Evolutionary conservation across 352 stramenopile species (phyloP), one percentile per base, ranked within the genome.

Genomic region (Globisporangium nagaii): DNA sequence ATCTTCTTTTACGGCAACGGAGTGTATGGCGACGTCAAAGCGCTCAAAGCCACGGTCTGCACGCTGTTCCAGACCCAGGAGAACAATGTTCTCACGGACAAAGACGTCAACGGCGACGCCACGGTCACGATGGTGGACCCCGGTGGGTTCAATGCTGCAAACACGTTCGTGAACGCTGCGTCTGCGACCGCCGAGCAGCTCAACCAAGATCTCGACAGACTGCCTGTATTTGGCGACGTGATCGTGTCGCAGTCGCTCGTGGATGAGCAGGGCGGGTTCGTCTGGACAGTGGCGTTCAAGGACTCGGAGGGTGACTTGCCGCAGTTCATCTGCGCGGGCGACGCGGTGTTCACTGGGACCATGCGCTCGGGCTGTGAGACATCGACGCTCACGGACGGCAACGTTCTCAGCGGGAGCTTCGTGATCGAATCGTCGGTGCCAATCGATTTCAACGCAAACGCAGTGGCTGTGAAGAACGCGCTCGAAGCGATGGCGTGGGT

Each of bases 1-100:
- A 65, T 93, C 17, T 90, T 90, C 53, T 93, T 93, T 36, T 79
- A 86, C 34, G 84, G 81, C 3, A 90, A 91, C 25, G 75, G 75
- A 1, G 81, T 90, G 8, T 70, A 71, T 6, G 65, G 71, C 0
- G 54, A 71, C 19, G 32, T 75, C 8, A 40, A 44, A 0, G 34
- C 19, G n/a, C 53, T 84, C 17, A 34, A 64, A 53, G 13, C 58
- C 28, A 57, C 40, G 5, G 43, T 37, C 20, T 90, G 77, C 27
- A 65, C 56, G 3, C 25, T 58, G 5, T 90, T 92, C 46, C 66
- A 92, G 61, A 89, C 83, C 2, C 63, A 78, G 17, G 65, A 76
- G 17, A 85, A 82, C 41, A 91, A 93, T 22, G 66, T 69, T 20
- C 57, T 92, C 3, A 84, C 71, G 2, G 57, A 25, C 5, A 60